These are phyloP conservation scores for Bothia castanella DNA, from an alignment of 1,284 basidiomycete species.

Conservation along the genomic window DNA sequence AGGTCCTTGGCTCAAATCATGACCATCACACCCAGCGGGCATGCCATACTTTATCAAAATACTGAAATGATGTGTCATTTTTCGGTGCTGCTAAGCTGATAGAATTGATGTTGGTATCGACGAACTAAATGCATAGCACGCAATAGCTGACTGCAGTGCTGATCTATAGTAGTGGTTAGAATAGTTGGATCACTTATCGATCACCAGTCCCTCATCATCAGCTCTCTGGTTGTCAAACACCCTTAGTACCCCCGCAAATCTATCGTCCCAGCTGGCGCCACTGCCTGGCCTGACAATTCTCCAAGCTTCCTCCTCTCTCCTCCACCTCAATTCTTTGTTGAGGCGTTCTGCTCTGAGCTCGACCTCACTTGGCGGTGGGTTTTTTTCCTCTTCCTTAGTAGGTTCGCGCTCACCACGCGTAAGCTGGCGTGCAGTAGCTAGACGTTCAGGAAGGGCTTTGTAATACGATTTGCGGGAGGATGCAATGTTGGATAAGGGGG, in stretches of 20 bases:
- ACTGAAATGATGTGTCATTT: background rate
- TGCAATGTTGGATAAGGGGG: slow-evolving; percentile 59
- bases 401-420: slow-evolving; percentile 76
- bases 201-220: background rate
- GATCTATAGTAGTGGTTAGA: background rate
- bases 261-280: slow-evolving; percentile 72
- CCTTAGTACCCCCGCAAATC: slow-evolving; percentile 61
- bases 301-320: slow-evolving; percentile 72
- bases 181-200: background rate
- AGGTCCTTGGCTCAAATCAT: too few relatives aligned
- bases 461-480: slow-evolving; percentile 79
- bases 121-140: slow-evolving; percentile 5
- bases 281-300: slow-evolving; percentile 64
- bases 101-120: background rate
- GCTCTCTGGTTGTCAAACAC: slow-evolving; percentile 52
- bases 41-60: too few relatives aligned
- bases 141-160: background rate
- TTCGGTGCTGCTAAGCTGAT: background rate
- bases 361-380: slow-evolving; percentile 84
- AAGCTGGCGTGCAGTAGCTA: slow-evolving; percentile 76
- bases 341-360: slow-evolving; percentile 80
- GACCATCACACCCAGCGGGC: too few relatives aligned
- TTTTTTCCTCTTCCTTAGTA: slow-evolving; percentile 77
- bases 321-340: slow-evolving; percentile 86
- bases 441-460: slow-evolving; percentile 59